Percentiles rank a stretch among this genome's conserved stretches.
phyloP scores from a whole-genome alignment of 179 eudicot species.

The Sideroxylon spinosum region DNA sequence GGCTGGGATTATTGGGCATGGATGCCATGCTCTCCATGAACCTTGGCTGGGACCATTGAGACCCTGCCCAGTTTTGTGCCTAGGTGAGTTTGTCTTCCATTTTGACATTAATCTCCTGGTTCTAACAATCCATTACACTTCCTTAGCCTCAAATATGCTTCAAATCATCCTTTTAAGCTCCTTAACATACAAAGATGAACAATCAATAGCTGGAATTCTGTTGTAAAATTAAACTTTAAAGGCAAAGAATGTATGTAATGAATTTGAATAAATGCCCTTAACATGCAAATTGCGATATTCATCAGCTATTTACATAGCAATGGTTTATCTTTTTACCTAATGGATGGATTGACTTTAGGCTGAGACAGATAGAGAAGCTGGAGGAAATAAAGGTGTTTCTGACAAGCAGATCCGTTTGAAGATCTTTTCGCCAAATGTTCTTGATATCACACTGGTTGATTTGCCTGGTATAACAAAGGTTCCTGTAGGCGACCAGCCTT shows the following conservation, averaged over 20 bases:
- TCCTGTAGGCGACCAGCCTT: constrained; percentile 98
- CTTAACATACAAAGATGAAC: too few species aligned
- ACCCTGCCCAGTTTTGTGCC: too few species aligned
- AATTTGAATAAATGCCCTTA: background rate
- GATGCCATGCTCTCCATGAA: too few species aligned
- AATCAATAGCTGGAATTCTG: too few species aligned
- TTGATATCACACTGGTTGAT: constrained; percentile 92
- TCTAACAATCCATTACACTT: too few species aligned
- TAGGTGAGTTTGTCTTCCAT: too few species aligned
- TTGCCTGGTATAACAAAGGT: constrained; percentile 96
- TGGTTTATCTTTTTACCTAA: background rate
- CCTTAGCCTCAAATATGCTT: too few species aligned
- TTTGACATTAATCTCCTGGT: too few species aligned
- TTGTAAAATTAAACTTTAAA: background rate
- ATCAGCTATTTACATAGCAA: background rate
- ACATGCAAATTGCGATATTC: background rate
- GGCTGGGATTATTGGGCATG: too few species aligned
- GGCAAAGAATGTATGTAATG: background rate
- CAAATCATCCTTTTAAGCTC: too few species aligned
- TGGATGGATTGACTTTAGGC: constrained; percentile 41
- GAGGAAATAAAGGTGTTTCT: constrained; percentile 85
- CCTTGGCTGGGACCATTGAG: too few species aligned
- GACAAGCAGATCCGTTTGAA: constrained; percentile 80
- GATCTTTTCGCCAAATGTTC: constrained; percentile 89
- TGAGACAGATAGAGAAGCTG: constrained; percentile 94